These are phyloP conservation scores for Trichoderma cornu-damae DNA, from an alignment of 2,329 filamentous ascomycete species.

Conservation along the genomic window DNA sequence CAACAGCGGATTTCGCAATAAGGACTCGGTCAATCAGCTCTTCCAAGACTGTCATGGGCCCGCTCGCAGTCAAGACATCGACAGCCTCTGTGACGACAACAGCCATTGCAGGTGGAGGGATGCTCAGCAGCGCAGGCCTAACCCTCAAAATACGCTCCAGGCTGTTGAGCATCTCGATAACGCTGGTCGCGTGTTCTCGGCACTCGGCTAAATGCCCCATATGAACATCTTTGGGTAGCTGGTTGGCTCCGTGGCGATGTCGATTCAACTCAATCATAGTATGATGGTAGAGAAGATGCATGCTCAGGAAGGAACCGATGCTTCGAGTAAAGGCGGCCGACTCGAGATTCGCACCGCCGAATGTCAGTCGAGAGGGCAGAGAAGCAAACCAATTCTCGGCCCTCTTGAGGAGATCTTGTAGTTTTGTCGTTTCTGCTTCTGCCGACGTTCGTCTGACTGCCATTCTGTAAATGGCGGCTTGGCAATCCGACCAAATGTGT, in stretches of 20 bases:
- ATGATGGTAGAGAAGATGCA: constrained; percentile 63
- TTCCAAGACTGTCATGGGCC: constrained; percentile 46
- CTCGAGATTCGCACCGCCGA: constrained; percentile 53
- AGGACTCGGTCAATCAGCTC: constrained; percentile 50
- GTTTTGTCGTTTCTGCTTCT: constrained; percentile 28
- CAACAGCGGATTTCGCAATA: constrained; percentile 49
- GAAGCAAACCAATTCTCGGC: constrained; percentile 55
- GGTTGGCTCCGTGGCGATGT: constrained; percentile 42
- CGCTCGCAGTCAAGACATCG: constrained; percentile 60
- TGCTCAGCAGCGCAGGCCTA: constrained; percentile 31
- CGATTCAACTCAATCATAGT: constrained; percentile 61
- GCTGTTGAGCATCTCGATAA: constrained; percentile 45
- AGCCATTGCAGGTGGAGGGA: constrained; percentile 58
- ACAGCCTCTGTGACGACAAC: constrained; percentile 58
- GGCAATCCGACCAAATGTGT: constrained; percentile 60
- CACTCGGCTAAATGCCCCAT: constrained; percentile 44
- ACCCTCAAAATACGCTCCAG: constrained; percentile 36
- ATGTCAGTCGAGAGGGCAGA: constrained; percentile 51
- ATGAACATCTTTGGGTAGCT: constrained; percentile 38
- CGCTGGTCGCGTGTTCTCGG: constrained; percentile 47
- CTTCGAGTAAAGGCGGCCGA: constrained; percentile 48
- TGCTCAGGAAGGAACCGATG: constrained; percentile 55
- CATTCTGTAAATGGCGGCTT: constrained; percentile 50
- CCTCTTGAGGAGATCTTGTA: constrained; percentile 46
- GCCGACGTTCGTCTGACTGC: constrained; percentile 28